These are phyloP conservation scores for Cyberlindnera amylophila DNA, from an alignment of 805 yeast species.

Conservation along the genomic window DNA sequence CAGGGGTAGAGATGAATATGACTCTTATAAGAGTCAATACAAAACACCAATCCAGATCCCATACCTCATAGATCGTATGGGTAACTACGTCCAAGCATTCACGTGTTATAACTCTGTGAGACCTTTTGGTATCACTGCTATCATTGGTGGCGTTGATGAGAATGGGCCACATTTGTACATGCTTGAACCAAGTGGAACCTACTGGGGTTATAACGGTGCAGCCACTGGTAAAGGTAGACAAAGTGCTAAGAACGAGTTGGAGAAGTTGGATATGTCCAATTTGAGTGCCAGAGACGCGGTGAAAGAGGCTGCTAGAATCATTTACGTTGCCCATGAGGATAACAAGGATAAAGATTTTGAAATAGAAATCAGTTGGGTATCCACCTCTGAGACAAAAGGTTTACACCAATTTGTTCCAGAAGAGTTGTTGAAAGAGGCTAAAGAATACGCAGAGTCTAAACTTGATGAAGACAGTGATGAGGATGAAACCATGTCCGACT, in stretches of 20 bases:
- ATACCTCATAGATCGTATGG: slow-evolving; percentile 80
- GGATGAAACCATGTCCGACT: slow-evolving; percentile 40
- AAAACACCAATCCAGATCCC: slow-evolving; percentile 75
- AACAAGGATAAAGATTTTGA: slow-evolving; percentile 97
- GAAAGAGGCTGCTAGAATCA: slow-evolving; percentile 89
- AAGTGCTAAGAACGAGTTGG: slow-evolving; percentile 94
- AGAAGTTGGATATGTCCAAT: slow-evolving; percentile 69
- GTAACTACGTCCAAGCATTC: slow-evolving; percentile 90
- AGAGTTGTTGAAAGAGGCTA: slow-evolving; percentile 78
- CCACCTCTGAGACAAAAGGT: slow-evolving; percentile 72
- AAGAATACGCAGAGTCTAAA: slow-evolving; percentile 76
- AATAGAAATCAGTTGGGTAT: slow-evolving; percentile 88
- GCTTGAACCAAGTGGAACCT: slow-evolving; percentile 96
- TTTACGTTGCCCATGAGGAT: slow-evolving; percentile 94
- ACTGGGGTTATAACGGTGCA: slow-evolving; percentile 97
- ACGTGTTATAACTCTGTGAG: slow-evolving; percentile 95
- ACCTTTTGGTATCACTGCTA: slow-evolving; percentile 93
- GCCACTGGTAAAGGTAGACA: slow-evolving; percentile 99
- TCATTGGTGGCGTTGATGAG: slow-evolving; percentile 89
- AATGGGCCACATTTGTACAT: slow-evolving; percentile 90
- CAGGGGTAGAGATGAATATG: slow-evolving; percentile 90
- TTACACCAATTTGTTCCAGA: slow-evolving; percentile 77
- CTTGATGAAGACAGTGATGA: slow-evolving; percentile 72
- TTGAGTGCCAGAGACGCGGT: slow-evolving; percentile 79
- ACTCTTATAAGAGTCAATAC: slow-evolving; percentile 70